A percentile compares a stretch with the other conserved stretches of the same genome.
These are phyloP conservation scores for Amanita phalloides DNA, from an alignment of 768 basidiomycete genomes.

Conservation along the genomic window DNA sequence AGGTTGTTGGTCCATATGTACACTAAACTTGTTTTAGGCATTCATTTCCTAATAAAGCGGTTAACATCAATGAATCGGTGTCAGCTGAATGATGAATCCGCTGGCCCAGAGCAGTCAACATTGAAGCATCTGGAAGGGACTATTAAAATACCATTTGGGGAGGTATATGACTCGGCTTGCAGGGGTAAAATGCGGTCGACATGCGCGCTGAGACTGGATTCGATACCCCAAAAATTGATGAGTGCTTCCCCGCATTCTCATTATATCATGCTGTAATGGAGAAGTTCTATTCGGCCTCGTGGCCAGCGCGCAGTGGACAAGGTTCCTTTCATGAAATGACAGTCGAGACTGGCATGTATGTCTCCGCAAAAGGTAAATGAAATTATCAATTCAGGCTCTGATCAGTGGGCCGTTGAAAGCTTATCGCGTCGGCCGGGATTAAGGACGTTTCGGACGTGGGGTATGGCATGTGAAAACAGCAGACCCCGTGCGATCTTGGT, in stretches of 20 bases:
- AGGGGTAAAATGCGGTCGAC: background rate
- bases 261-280: background rate
- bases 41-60: background rate
- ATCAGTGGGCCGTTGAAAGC: background rate
- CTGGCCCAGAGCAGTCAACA: background rate
- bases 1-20: slow-evolving; percentile 3
- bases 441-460: background rate
- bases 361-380: background rate
- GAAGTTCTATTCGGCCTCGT: background rate
- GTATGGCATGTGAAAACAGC: background rate
- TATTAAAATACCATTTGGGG: background rate
- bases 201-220: background rate
- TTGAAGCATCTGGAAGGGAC: background rate
- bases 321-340: background rate
- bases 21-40: background rate
- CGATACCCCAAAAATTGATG: background rate
- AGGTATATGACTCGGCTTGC: background rate
- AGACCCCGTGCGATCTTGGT: background rate
- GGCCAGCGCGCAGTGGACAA: background rate
- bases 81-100: background rate
- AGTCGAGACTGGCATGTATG: background rate
- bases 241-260: background rate
- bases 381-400: background rate
- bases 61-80: background rate
- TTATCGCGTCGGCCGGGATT: background rate